Base-by-base conservation (phyloP, 306 rosid species). In the Ziziphus jujuba region DNA sequence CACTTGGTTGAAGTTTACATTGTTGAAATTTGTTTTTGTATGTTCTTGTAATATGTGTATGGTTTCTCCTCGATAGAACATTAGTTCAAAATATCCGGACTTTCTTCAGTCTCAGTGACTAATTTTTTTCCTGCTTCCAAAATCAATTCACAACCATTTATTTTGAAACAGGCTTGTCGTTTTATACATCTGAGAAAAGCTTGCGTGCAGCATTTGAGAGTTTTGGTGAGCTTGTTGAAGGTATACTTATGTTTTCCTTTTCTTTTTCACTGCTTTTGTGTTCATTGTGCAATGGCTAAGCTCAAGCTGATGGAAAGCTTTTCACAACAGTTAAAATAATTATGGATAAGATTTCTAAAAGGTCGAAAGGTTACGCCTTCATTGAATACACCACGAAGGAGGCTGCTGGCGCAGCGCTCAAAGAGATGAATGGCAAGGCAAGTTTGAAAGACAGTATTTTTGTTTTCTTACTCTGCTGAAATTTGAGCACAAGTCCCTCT, bases 401-500 rank as follows among this genome's bases (percentile, higher is more conserved):
- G 80, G 91, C 96, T 61, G 98, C 98, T 36, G 61, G 84, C 67
- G 87, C 84, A 47, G 98, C 98, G 19, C 84, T 85, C 35, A 85
- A 79, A 76, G 96, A 89, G 82, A 92, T 92, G 98, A 89, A 92
- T 75, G 98, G 91, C 77, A 89, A 92, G 95, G 98, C 43, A 56
- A 76, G 76, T 64, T 36, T 59, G 17, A 21, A 24, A 45, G 7
- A 16, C 21, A 14, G 5, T 40, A 11, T 17, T 24, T 14, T 15
- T 21, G 9, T 61, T 5, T 70, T 13, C n/a, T 2, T 31, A 0
- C 16, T 19, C 21, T 43, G 60, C 11, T 19, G 12, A 19, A 25
- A 57, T 15, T 58, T 17, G 5, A 56, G 59, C 44, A 65, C 60
- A 5, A 13, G 28, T 9, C n/a, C 15, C 3, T 43, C 8, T 14